Conservation (phyloP, 148 eudicot genomes). For the Euryodendron excelsum region DNA sequence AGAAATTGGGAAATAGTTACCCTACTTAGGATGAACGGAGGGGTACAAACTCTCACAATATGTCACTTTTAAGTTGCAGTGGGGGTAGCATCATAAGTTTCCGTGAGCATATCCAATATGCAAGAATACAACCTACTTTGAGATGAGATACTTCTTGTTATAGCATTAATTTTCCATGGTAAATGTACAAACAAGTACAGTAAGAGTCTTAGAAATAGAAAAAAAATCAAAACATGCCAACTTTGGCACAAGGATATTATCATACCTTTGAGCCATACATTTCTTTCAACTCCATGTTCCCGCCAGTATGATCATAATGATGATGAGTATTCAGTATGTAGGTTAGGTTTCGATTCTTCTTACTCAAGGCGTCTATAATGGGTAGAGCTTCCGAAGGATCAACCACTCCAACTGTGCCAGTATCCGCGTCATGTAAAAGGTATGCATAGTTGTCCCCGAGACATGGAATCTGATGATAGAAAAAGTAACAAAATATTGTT, state of each 20-base stretch:
- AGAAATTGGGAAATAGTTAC: no score
- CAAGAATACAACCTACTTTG: not conserved
- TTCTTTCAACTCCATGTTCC: slow-evolving; percentile 77
- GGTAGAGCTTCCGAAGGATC: slow-evolving; percentile 91
- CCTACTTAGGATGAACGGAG: no score
- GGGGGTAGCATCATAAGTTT: not conserved
- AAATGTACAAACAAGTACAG: no score
- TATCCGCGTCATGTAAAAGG: slow-evolving; percentile 72
- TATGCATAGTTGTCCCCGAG: slow-evolving; percentile 85
- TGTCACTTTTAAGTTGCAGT: no score
- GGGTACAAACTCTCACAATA: no score
- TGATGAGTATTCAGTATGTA: slow-evolving; percentile 91
- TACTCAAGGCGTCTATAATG: slow-evolving; percentile 62
- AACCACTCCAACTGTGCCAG: slow-evolving; percentile 93
- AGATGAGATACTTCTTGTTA: not conserved
- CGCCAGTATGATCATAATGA: slow-evolving; percentile 91
- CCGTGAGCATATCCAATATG: not conserved
- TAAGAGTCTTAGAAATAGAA: not conserved
- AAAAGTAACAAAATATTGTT: not conserved
- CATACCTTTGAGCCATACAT: slow-evolving; percentile 95
- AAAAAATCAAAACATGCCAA: not conserved
- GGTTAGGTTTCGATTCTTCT: slow-evolving; percentile 59
- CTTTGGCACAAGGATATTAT: slow-evolving; percentile 4
- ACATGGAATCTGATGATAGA: slow-evolving; percentile 69
- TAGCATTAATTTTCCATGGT: no score